Evolutionary conservation across 2,329 filamentous ascomycete species (phyloP), one percentile per base, ranked within the genome.

Genomic region (Xylariaceae sp.): DNA sequence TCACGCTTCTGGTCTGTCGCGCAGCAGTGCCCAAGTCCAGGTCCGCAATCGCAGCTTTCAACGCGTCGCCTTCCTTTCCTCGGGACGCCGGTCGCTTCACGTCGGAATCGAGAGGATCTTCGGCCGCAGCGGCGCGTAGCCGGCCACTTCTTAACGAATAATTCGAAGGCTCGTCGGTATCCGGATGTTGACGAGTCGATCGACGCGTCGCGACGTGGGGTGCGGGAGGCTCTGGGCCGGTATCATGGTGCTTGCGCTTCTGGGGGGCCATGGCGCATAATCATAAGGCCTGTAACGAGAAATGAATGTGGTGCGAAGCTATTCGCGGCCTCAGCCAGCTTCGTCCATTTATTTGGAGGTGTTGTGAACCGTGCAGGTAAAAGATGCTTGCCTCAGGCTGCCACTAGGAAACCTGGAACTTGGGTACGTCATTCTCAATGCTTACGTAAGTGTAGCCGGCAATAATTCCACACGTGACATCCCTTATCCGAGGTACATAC

Each of bases 201-300:
- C 66, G 67, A 44, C 66, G 66, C 41, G 56, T 53, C 13, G 62
- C 50, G 22, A 54, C 39, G 12, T 55, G 50, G 21, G 47, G 36
- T 5, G 18, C 21, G n/a, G 29, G n/a, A 12, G 39, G 32, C 29
- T 61, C 58, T 26, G 49, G 47, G 46, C 49, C 42, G n/a, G 52
- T 49, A 29, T 60, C 67, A 30, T 68, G 65, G 40, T 56, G 60
- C 54, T 70, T 69, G 51, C 67, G 67, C 61, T 69, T 70, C 43
- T 61, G 61, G 3, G 63, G 61, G 50, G 65, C 60, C 67, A 70
- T 70, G 16, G 2, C 50, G 19, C 32, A 22, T 9, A 7, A 9
- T 18, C 5, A 26, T 13, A 39, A 18, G 40, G 22, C 8, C 46
- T 47, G 37, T 2, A 26, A 3, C 32, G 15, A 8, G 21, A 1